A percentile compares a stretch with the other conserved stretches of the same genome.
Conservation (phyloP, 345 rosid species). For the Carallia pectinifolia region DNA sequence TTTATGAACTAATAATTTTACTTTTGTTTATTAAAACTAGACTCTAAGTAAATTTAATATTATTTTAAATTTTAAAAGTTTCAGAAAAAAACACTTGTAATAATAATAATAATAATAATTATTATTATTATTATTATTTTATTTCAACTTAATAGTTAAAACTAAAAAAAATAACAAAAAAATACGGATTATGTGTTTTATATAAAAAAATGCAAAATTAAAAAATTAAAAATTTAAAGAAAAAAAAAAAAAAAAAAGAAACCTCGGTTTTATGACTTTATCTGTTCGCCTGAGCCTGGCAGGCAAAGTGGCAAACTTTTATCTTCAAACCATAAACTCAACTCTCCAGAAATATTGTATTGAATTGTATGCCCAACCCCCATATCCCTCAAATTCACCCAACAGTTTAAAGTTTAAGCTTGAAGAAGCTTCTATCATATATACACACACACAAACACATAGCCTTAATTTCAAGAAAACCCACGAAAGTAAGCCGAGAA, state of each 20-base stretch:
- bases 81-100: too few relatives aligned
- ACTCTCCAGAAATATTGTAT: background rate
- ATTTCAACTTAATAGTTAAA: too few relatives aligned
- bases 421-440: background rate
- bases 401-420: constrained; percentile 4
- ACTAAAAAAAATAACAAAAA: background rate
- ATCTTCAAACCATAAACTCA: constrained; percentile 22
- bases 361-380: background rate
- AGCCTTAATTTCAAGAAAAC: background rate
- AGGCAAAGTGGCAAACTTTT: background rate
- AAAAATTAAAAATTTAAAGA: too few relatives aligned
- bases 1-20: too few relatives aligned
- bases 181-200: background rate
- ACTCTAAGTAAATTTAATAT: too few relatives aligned
- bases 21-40: too few relatives aligned
- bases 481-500: background rate
- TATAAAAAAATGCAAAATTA: too few relatives aligned
- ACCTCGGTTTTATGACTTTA: background rate
- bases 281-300: too few relatives aligned
- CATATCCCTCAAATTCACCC: background rate
- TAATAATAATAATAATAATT: too few relatives aligned
- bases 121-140: too few relatives aligned
- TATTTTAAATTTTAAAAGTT: too few relatives aligned
- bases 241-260: background rate
- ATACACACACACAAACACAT: too few relatives aligned